A percentile compares a stretch with the other conserved stretches of the same genome.
Conservation (phyloP, 2,329 filamentous ascomycete species). For the Lachnellula willkommii region DNA sequence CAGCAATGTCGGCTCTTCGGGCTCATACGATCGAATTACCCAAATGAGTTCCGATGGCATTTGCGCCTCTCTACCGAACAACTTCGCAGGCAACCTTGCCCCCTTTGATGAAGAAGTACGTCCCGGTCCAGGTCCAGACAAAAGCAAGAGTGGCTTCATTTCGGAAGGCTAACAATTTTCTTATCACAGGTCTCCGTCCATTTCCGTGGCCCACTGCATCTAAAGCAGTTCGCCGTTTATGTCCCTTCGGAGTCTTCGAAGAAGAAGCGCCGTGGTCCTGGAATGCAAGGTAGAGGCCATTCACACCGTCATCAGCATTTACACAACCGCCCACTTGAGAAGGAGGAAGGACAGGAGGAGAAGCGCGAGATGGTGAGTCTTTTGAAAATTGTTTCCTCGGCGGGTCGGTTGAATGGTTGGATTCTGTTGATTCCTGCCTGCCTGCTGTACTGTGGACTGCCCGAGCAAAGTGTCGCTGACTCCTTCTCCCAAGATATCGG, state of each 20-base stretch:
- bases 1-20: conserved; percentile 51
- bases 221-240: conserved; percentile 68
- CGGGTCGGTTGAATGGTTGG: too few relatives aligned
- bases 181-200: conserved; percentile 59
- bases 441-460: background rate
- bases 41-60: conserved; percentile 50
- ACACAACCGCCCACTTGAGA: conserved; percentile 30
- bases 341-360: conserved; percentile 33
- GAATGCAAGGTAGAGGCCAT: conserved; percentile 33
- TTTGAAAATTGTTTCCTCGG: background rate
- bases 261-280: conserved; percentile 32
- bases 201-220: conserved; percentile 62
- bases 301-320: conserved; percentile 49
- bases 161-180: background rate
- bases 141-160: background rate
- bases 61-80: conserved; percentile 48
- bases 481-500: conserved; percentile 37
- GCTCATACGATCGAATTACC: conserved; percentile 60
- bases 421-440: too few relatives aligned
- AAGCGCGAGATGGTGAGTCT: conserved; percentile 39
- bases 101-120: conserved; percentile 68
- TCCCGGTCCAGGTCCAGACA: conserved; percentile 1
- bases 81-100: conserved; percentile 56
- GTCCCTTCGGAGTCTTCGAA: conserved; percentile 38
- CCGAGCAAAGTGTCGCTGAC: background rate